Evolutionary conservation across 2,329 filamentous ascomycete species (phyloP).

Genomic region (Leptographium lundbergii): DNA sequence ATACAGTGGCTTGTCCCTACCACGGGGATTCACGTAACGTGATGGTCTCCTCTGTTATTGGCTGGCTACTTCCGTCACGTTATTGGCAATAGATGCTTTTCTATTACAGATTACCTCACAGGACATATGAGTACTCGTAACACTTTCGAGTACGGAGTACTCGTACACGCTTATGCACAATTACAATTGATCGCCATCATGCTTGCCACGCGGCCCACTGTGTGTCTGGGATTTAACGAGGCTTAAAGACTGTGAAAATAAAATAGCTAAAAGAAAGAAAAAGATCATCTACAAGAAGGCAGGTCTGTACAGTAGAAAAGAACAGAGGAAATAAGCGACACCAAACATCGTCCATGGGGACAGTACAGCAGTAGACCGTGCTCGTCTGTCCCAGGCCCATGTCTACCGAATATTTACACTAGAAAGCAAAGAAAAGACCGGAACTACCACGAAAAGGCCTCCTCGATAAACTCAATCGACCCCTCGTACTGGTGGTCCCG

Average conservation of each 20-base stretch:
- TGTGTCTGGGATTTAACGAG: background rate
- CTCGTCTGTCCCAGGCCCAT: background rate
- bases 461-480: conserved; percentile 67
- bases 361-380: background rate
- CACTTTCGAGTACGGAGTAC: no score
- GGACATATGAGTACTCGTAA: no score
- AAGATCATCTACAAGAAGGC: background rate
- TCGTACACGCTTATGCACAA: no score
- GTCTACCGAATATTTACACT: background rate
- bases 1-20: background rate
- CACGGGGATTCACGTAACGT: background rate
- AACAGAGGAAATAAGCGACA: background rate
- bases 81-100: background rate
- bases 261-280: background rate
- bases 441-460: conserved; percentile 53
- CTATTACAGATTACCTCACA: no score
- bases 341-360: background rate
- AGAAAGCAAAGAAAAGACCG: background rate
- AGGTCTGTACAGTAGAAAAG: background rate
- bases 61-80: background rate
- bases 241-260: background rate
- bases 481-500: conserved; percentile 50
- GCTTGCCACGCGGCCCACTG: no score
- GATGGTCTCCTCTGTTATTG: background rate
- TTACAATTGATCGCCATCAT: no score